Base-by-base conservation (phyloP, 2,329 filamentous ascomycete genomes). In the Neonectria coccinea region DNA sequence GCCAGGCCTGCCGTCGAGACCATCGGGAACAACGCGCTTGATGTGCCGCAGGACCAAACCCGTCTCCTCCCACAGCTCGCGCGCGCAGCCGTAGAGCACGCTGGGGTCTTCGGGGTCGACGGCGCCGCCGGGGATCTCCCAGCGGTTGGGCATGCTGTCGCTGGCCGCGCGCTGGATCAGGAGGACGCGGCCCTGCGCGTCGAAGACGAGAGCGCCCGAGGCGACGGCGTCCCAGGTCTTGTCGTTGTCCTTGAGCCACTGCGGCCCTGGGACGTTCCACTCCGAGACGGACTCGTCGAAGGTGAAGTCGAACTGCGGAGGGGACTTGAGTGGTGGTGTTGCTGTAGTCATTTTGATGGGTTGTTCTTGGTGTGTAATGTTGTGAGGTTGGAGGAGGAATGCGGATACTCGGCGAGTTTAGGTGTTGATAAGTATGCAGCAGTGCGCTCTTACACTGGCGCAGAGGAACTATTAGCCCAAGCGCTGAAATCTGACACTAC, bases 121-220 rank as follows among this genome's bases (percentile, higher is more conserved):
- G 1, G 76, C 80, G n/a, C 84, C 84, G 22, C 84, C 84, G 1
- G 84, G 84, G 1, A 79, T 65, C 62, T 86, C 84, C 84, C 84
- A 86, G 4, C 67, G 73, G 60, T 79, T 72, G 3, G 84, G 83
- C 74, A 81, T 79, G 58, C 74, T 81, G 73, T 85, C 83, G 67
- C 78, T 74, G 6, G 77, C 65, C 29, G 82, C 80, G 70, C 83
- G 82, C 70, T 84, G 83, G 10, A 85, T 68, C 20, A 86, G 79
- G 2, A 85, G 80, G 51, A 85, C 72, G 41, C 76, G 75, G 58
- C 71, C 60, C 7, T 67, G 42, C 42, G 67, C 16, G 71, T 79
- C 69, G 62, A 81, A 80, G 63, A 82, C 75, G 48, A 81, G 68
- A 16, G 77, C 75, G 56, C 73, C 73, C 4, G 74, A 73, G 14